Evolutionary conservation across 1,284 basidiomycete species (phyloP).

Genomic region (Farysia itapuensis): DNA sequence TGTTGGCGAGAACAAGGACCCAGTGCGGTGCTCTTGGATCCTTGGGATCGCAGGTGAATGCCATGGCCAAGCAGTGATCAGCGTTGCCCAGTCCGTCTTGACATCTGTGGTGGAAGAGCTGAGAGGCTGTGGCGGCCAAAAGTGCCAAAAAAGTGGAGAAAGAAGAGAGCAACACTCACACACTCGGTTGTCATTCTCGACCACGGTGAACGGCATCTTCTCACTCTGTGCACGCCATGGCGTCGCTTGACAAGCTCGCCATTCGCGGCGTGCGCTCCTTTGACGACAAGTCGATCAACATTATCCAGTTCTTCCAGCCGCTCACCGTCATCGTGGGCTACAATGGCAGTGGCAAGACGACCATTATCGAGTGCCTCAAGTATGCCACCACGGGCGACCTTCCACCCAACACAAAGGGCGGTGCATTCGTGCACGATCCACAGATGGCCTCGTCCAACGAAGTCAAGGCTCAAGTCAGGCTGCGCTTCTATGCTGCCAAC

Average conservation of each 20-base stretch:
- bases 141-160: too few species aligned
- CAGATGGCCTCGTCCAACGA: slow-evolving; percentile 96
- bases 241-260: slow-evolving; percentile 58
- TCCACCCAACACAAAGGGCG: slow-evolving; percentile 94
- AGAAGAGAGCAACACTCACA: too few species aligned
- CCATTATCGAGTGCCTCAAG: slow-evolving; percentile 98
- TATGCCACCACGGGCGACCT: slow-evolving; percentile 98
- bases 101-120: too few species aligned
- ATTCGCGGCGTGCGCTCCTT: slow-evolving; percentile 61
- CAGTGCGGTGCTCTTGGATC: slow-evolving; percentile 13
- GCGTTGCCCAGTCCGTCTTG: too few species aligned
- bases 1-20: slow-evolving; percentile 14
- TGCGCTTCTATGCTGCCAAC: slow-evolving; percentile 88
- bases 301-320: slow-evolving; percentile 96
- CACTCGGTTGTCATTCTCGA: too few species aligned
- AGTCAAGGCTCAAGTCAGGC: slow-evolving; percentile 95
- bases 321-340: slow-evolving; percentile 98
- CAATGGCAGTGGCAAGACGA: slow-evolving; percentile 98
- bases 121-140: too few species aligned
- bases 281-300: slow-evolving; percentile 82
- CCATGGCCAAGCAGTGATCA: too few species aligned
- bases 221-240: slow-evolving; percentile 37
- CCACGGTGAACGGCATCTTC: too few species aligned
- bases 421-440: slow-evolving; percentile 96
- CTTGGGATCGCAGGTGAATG: slow-evolving; percentile 35